phyloP scores from a whole-genome alignment of 257 asterid species.

The Solanum appendiculatum region DNA sequence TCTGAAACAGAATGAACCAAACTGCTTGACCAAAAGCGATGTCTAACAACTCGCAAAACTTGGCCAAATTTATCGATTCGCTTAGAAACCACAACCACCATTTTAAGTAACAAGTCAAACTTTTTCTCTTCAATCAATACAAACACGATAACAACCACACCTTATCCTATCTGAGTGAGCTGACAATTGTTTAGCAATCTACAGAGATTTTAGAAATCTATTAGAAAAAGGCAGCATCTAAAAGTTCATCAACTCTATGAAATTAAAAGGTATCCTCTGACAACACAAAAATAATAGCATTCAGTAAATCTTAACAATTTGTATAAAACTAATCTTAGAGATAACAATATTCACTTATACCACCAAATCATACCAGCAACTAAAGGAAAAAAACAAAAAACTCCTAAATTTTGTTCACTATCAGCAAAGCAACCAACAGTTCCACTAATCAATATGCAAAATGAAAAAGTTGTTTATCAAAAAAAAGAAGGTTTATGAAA shows the following conservation, averaged over 20 bases:
- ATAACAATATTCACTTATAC: background rate
- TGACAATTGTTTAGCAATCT: background rate
- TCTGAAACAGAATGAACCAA: constrained; percentile 26
- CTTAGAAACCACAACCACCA: background rate
- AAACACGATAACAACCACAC: background rate
- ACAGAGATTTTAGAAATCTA: background rate
- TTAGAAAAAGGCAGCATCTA: background rate
- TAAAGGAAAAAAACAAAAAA: background rate
- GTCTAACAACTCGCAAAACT: constrained; percentile 10
- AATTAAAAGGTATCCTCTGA: background rate
- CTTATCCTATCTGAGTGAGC: background rate
- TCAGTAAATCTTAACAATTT: background rate
- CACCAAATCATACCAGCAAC: background rate
- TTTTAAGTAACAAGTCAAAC: background rate
- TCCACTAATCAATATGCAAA: background rate
- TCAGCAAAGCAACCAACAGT: background rate
- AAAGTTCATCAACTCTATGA: background rate
- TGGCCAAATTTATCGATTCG: constrained; percentile 1
- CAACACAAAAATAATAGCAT: background rate
- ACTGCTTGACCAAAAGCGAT: constrained; percentile 1
- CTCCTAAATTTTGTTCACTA: background rate
- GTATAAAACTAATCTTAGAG: background rate
- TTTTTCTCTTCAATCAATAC: background rate
- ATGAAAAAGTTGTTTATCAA: no score
- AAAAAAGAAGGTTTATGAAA: background rate